A percentile compares a stretch with the other conserved stretches of the same genome.
These are phyloP conservation scores for Claviceps pusilla DNA, from an alignment of 2,329 filamentous ascomycete genomes.

Conservation along the genomic window DNA sequence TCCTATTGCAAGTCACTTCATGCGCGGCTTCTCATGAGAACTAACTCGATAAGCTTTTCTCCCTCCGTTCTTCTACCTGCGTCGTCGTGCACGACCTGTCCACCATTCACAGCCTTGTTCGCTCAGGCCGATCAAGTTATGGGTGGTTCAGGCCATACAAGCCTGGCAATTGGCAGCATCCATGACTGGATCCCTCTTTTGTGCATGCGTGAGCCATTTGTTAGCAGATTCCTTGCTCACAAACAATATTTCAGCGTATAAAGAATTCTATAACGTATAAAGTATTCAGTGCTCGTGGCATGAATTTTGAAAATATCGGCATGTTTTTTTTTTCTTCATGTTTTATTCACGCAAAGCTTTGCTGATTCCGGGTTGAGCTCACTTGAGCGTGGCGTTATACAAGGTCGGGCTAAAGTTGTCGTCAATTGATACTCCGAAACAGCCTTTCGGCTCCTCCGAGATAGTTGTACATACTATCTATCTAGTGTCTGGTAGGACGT, in stretches of 20 bases:
- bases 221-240: background rate
- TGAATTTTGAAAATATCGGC: background rate
- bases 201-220: background rate
- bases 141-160: background rate
- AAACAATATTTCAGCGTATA: background rate
- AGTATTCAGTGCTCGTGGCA: background rate
- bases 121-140: background rate
- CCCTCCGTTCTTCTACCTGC: background rate
- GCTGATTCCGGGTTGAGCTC: background rate
- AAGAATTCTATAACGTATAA: too few species aligned
- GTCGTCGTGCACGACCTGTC: background rate
- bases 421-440: background rate
- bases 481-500: background rate
- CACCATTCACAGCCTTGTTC: background rate
- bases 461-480: background rate
- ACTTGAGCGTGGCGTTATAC: background rate
- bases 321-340: background rate
- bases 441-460: slow-evolving; percentile 1
- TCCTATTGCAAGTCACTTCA: background rate
- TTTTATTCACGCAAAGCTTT: background rate
- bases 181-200: background rate
- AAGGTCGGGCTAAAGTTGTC: background rate
- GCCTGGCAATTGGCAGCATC: background rate
- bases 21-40: background rate
- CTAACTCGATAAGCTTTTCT: background rate